Evolutionary conservation across 2,329 filamentous ascomycete species (phyloP), one percentile per base, ranked within the genome.

Genomic region (Xylaria sp.): DNA sequence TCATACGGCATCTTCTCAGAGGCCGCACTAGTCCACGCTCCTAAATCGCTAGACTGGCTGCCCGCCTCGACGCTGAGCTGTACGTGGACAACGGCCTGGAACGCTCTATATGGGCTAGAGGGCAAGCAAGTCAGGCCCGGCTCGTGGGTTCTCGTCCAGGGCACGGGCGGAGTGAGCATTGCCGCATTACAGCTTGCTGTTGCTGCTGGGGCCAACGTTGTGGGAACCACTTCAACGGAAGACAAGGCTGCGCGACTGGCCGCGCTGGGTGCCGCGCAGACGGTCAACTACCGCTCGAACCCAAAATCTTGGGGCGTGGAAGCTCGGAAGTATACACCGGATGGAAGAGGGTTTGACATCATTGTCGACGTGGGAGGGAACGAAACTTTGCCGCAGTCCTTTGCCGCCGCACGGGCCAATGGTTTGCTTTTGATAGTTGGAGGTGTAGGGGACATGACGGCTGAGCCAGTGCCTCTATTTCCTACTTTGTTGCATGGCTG

Each of bases 321-420:
- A 31, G 88, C 88, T 10, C 75, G 84, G 7, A 84, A 83, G 0
- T 80, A 85, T 0, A 83, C 81, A 0, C 78, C 78, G 0, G 76
- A 79, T 0, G 81, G 81, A 2, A 73, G 72, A 3, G 90, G 90
- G 7, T 86, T 90, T 9, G 85, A 91, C 70, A 82, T 89, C 68
- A 79, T 92, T 44, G 73, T 91, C 42, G 90, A 92, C 72, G 85
- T 92, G 15, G 90, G 87, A 13, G 90, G 90, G 0, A 81, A 87
- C 0, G 83, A 81, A 22, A 91, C 89, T 0, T 81, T 92, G 68
- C 72, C 79, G 2, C 83, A 90, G 73, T 84, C 82, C 1, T 77
- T 90, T 33, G 84, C 83, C 69, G 84, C 85, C 1, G 79, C 88
- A 0, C 70, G 74, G 0, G 54, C 72, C 0, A 75, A 79, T n/a